A percentile compares a stretch with the other conserved stretches of the same genome.
Evolutionary conservation across 1,139 yeast species (phyloP).

Genomic region (Entelexis paramagnoliae): DNA sequence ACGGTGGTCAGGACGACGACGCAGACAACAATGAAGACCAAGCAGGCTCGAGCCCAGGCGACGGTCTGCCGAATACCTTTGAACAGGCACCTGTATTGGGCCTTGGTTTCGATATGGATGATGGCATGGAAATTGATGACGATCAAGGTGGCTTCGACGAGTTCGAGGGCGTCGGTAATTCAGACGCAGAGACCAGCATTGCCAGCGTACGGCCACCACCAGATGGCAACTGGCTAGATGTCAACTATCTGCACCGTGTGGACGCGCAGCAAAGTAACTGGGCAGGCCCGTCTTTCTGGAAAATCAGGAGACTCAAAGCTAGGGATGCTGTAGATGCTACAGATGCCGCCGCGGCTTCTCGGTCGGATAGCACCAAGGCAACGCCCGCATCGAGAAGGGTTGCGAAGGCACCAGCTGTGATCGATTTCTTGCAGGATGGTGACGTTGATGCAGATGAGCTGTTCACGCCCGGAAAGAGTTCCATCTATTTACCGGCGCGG

Average conservation of each 20-base stretch:
- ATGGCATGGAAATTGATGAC: slow-evolving; percentile 8
- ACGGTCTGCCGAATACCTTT: not conserved
- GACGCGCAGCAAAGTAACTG: slow-evolving; percentile 39
- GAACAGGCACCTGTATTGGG: slow-evolving; percentile 7
- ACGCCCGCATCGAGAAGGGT: not conserved
- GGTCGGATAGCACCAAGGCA: not conserved
- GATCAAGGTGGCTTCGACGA: not conserved
- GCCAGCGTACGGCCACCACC: slow-evolving; percentile 13
- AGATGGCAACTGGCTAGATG: slow-evolving; percentile 20
- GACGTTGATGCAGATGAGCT: slow-evolving; percentile 8
- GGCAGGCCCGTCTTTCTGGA: slow-evolving; percentile 96
- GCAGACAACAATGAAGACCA: not conserved
- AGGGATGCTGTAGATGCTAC: not conserved
- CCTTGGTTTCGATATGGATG: slow-evolving; percentile 3
- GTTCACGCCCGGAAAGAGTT: not conserved
- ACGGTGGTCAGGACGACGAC: slow-evolving; percentile 1
- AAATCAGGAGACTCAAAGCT: slow-evolving; percentile 49
- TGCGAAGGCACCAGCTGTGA: slow-evolving; percentile 10
- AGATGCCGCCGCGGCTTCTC: not conserved
- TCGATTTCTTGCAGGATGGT: slow-evolving; percentile 12
- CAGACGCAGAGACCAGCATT: slow-evolving; percentile 12
- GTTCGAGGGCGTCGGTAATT: too few relatives aligned
- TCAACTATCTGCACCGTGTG: slow-evolving; percentile 11
- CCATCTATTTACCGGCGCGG: not conserved
- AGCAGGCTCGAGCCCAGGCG: not conserved